Base-by-base conservation (phyloP, 2,329 filamentous ascomycete species). In the Aspergillus fijiensis region DNA sequence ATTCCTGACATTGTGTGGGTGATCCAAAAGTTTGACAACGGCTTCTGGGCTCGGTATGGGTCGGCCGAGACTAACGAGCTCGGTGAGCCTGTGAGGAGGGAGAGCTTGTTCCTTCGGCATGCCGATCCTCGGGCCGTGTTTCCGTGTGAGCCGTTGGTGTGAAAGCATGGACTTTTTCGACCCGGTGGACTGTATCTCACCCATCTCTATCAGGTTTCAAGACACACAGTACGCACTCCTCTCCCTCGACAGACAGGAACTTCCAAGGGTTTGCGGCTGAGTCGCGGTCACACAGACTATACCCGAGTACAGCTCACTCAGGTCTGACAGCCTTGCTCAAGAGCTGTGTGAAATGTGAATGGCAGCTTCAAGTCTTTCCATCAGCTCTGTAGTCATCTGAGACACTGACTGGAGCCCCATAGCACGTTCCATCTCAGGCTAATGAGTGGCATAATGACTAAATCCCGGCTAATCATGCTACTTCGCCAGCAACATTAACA, bases 51-150 rank as follows among this genome's bases (percentile, higher is more conserved):
- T 45, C 14, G 39, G 7, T n/a, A 19, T 16, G 16, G 14, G 39
- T 45, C 39, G 39, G 39, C 39, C 39, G 39, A 7, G 39, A 19
- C 39, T 45, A 45, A 16, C 16, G 7, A 19, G 6, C 39, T 45
- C 39, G 3, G 39, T 35, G 12, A 35, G 33, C 33, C 16, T 45
- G 16, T 16, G 33, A 35, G 14, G 39, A n/a, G 16, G 6, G 39
- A 45, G 39, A 45, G 39, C 39, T 45, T 12, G 16, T 19, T 45
- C 39, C 53, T 47, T 55, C 53, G 53, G 53, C 53, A 55, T 48
- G 53, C 53, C 53, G 53, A 55, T 48, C 53, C 53, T 55, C 53
- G 53, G 53, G 33, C 53, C 53, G 53, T 49, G 42, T 25, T 47
- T 48, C 53, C 53, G 42, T 47, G 21, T 47, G 25, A 45, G 31